phyloP scores from a whole-genome alignment of 805 yeast genomes.

The Schwanniomyces pseudopolymorphus region DNA sequence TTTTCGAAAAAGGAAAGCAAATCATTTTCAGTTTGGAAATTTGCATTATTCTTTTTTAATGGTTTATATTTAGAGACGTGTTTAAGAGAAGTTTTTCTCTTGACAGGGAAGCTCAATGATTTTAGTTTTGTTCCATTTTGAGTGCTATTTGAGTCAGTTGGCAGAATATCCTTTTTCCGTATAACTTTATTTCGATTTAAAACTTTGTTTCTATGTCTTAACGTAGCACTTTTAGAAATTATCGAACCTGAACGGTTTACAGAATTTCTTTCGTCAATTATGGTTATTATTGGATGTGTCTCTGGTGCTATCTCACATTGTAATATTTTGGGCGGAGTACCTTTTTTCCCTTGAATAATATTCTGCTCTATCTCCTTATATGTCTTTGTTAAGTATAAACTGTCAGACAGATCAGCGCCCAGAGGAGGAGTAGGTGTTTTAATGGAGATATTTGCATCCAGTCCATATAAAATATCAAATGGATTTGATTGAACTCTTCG shows the following conservation, averaged over 20 bases:
- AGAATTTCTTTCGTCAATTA: constrained; percentile 17
- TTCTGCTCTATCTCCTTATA: constrained; percentile 5
- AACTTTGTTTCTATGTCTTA: constrained; percentile 30
- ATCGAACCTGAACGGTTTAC: constrained; percentile 27
- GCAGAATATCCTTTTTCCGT: constrained; percentile 11
- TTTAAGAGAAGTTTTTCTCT: constrained; percentile 32
- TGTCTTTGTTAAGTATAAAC: neutral
- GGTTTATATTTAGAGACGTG: constrained; percentile 18
- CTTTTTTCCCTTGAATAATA: constrained; percentile 5
- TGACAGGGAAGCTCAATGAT: constrained; percentile 33
- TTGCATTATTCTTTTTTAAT: constrained; percentile 12
- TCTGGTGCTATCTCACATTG: neutral
- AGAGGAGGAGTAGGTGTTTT: neutral
- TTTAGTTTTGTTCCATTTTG: constrained; percentile 4
- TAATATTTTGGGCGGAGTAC: neutral
- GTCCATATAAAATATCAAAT: constrained; percentile 25
- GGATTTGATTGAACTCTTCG: constrained; percentile 22
- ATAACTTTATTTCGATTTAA: constrained; percentile 28
- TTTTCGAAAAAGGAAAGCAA: constrained; percentile 18
- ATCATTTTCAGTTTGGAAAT: constrained; percentile 19
- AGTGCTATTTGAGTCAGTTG: neutral
- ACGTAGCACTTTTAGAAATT: constrained; percentile 28
- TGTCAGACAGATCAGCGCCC: neutral
- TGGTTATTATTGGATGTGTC: constrained; percentile 16
- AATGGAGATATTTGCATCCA: neutral